These are phyloP conservation scores for Penicillium sp. DNA, from an alignment of 2,329 filamentous ascomycete genomes.

Conservation along the genomic window DNA sequence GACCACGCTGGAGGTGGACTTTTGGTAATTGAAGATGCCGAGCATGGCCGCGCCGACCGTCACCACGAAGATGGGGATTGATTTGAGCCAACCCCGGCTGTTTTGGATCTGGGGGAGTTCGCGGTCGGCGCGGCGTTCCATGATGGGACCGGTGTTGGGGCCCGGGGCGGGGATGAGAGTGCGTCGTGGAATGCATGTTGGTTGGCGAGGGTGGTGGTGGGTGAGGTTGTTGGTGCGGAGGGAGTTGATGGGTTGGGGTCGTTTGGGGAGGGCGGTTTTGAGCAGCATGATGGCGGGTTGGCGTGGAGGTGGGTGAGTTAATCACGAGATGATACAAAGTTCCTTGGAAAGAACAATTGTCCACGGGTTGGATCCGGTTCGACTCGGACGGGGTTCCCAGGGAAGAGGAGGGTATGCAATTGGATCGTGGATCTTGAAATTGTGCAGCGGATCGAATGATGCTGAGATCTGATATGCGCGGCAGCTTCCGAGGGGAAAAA, in stretches of 20 bases:
- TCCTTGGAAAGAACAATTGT: no score
- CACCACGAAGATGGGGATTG: slow-evolving; percentile 72
- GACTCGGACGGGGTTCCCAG: no score
- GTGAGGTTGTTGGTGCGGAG: background rate
- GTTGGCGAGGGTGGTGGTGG: no score
- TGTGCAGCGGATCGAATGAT: no score
- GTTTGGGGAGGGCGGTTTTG: slow-evolving; percentile 12
- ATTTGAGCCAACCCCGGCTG: slow-evolving; percentile 61
- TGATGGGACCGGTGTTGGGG: slow-evolving; percentile 46
- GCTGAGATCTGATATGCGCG: background rate
- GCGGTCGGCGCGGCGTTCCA: slow-evolving; percentile 49
- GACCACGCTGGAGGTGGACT: slow-evolving; percentile 80
- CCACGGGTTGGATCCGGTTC: no score
- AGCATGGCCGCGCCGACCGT: slow-evolving; percentile 66
- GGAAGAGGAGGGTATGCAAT: no score
- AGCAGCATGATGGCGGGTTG: slow-evolving; percentile 12
- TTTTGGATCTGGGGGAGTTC: slow-evolving; percentile 43
- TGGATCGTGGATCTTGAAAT: no score
- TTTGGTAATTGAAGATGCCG: slow-evolving; percentile 99
- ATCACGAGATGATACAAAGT: background rate
- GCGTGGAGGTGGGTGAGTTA: background rate
- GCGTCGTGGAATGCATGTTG: slow-evolving; percentile 26
- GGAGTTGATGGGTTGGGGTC: slow-evolving; percentile 10
- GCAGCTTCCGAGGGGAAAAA: slow-evolving; percentile 4
- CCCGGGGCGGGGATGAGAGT: slow-evolving; percentile 47